Base-by-base conservation (phyloP, 2,329 filamentous ascomycete species). In the Cytospora leucostoma region DNA sequence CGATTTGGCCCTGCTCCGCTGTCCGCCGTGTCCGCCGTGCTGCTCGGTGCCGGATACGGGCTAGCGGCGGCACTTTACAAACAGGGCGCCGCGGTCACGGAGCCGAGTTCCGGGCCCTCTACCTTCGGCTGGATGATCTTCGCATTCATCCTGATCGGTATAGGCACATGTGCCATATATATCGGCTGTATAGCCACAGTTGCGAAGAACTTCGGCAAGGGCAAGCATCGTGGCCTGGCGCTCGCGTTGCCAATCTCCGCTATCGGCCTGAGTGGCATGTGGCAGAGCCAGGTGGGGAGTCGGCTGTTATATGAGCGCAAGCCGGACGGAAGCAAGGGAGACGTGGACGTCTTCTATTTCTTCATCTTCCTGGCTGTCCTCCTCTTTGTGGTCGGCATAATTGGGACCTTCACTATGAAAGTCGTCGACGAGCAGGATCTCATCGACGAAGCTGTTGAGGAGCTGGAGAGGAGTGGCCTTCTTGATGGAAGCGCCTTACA, bases 141-240 rank as follows among this genome's bases (percentile, higher is more conserved):
- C 61, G 89, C 93, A 0, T 99, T 98, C 74, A 82, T 93, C 54
- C 84, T 85, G 58, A 87, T 99, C 63, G 95, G 95, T 1, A 84
- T 89, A 66, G 94, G 87, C 6, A 97, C 94, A 0, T 91, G 90
- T 68, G 87, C 86, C 74, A 93, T 98, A 87, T 99, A 98, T 75
- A 82, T 98, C 62, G 85, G 88, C 57, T 89, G 92, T 2, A 89
- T 99, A n/a, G 94, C 94, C 7, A 96, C 94, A 0, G 97, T 93
- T 72, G 95, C 95, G 40, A 99, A 99, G 86, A 99, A 98, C 78
- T 99, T 98, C 77, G 93, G 93, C 56, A 88, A 90, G 65, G 92
- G 93, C 4, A 91, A 89, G 71, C 89, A 96, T 71, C 90, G 94
- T 71, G 95, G 95, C 0, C 79, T 99, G 57, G 94, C 96, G 65